Conservation (phyloP, 257 asterid species). For the Solanum corneliomulleri region DNA sequence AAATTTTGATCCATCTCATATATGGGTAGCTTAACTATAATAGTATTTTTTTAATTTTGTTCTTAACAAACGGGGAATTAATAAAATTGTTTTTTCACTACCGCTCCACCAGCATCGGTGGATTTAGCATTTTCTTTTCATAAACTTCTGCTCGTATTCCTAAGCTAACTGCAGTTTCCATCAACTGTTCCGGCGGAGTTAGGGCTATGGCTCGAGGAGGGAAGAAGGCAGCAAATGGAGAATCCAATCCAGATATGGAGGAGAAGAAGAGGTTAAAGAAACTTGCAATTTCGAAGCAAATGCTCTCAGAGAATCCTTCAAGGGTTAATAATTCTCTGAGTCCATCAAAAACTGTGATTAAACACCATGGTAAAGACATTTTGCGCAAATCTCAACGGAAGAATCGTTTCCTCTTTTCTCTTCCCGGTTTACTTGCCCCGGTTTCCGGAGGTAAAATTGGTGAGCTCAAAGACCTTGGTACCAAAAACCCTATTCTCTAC, state of each 20-base stretch:
- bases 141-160: neutral
- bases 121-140: neutral
- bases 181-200: neutral
- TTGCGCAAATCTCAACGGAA: constrained; percentile 70
- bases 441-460: constrained; percentile 51
- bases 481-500: constrained; percentile 81
- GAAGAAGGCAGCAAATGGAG: constrained; percentile 25
- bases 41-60: too few relatives aligned
- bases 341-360: constrained; percentile 59
- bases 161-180: neutral
- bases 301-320: constrained; percentile 32
- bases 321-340: constrained; percentile 22
- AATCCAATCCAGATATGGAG: constrained; percentile 26
- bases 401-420: constrained; percentile 65
- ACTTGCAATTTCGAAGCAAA: constrained; percentile 34
- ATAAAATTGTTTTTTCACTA: neutral
- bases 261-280: constrained; percentile 53
- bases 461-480: constrained; percentile 43
- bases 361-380: constrained; percentile 78
- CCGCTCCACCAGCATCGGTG: neutral
- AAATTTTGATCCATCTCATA: neutral
- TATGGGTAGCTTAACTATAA: neutral
- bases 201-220: constrained; percentile 1
- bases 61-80: neutral
- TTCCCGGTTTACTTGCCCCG: constrained; percentile 75